Evolutionary conservation across 2,329 filamentous ascomycete genomes (phyloP).

Genomic region (Colletotrichum spinosum): DNA sequence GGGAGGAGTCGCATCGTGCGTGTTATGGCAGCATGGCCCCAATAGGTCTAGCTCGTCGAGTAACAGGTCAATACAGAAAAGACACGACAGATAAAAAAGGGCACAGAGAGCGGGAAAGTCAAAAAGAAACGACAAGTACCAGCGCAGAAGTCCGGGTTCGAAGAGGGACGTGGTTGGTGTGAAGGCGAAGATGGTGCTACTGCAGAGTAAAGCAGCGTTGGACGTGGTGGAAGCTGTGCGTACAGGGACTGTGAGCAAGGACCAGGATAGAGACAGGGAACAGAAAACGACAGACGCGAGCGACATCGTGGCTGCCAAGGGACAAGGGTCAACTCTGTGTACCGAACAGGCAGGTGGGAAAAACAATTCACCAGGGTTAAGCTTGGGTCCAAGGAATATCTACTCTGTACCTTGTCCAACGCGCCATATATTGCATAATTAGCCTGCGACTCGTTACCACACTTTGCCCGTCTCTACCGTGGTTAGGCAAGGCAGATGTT

Average conservation of each 20-base stretch:
- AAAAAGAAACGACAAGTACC: background rate
- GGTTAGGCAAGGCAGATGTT: too few relatives aligned
- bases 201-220: too few relatives aligned
- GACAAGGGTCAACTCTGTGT: conserved; percentile 14
- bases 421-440: background rate
- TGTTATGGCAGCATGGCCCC: conserved; percentile 16
- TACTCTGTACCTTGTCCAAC: background rate
- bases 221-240: too few relatives aligned
- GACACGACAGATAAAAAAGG: conserved; percentile 6
- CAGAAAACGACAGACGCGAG: background rate
- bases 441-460: too few relatives aligned
- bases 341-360: conserved; percentile 32
- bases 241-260: too few relatives aligned
- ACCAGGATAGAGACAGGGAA: too few relatives aligned
- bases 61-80: background rate
- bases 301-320: conserved; percentile 33
- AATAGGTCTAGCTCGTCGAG: conserved; percentile 16
- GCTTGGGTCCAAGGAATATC: background rate
- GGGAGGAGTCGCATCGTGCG: conserved; percentile 12
- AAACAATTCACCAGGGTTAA: conserved; percentile 6
- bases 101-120: background rate
- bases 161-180: too few relatives aligned
- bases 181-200: too few relatives aligned
- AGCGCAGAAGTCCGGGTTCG: background rate
- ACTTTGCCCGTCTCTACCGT: too few relatives aligned